phyloP scores from a whole-genome alignment of 2,329 filamentous ascomycete genomes.

The Penicillium paneum region DNA sequence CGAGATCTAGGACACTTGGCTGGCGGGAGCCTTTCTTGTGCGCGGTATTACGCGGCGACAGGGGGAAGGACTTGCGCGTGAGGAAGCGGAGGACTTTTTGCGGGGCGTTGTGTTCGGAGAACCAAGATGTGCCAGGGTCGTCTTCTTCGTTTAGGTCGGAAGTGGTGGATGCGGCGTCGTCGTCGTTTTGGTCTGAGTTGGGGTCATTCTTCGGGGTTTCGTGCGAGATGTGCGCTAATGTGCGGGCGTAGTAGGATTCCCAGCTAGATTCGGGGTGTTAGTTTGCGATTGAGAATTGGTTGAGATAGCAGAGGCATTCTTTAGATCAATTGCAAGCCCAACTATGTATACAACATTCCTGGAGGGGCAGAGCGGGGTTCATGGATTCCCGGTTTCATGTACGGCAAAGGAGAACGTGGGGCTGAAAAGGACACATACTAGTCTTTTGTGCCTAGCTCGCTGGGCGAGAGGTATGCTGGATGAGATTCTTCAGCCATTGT shows the following conservation, averaged over 20 bases:
- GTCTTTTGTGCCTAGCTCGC: constrained; percentile 79
- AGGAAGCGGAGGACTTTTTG: constrained; percentile 73
- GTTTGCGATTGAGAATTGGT: neutral
- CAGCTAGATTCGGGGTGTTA: constrained; percentile 53
- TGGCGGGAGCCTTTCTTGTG: constrained; percentile 8
- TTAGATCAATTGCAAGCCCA: neutral
- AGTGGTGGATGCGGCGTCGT: neutral
- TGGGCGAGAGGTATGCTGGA: constrained; percentile 71
- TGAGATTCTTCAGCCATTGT: constrained; percentile 34
- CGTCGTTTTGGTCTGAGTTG: constrained; percentile 47
- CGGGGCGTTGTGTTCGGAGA: constrained; percentile 87
- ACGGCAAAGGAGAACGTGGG: neutral
- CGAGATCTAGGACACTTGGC: constrained; percentile 71
- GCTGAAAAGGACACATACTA: constrained; percentile 59
- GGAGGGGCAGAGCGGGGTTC: constrained; percentile 10
- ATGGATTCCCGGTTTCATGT: neutral
- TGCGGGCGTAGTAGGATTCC: constrained; percentile 52
- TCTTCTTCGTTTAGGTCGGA: constrained; percentile 69
- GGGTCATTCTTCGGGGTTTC: constrained; percentile 1
- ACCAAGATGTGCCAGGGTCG: constrained; percentile 85
- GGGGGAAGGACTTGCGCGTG: constrained; percentile 47
- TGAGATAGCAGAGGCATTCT: neutral
- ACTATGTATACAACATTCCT: neutral
- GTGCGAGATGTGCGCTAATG: constrained; percentile 38
- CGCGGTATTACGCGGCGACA: constrained; percentile 38